Base-by-base conservation (phyloP, 2,329 filamentous ascomycete genomes). In the Cytospora piceae region DNA sequence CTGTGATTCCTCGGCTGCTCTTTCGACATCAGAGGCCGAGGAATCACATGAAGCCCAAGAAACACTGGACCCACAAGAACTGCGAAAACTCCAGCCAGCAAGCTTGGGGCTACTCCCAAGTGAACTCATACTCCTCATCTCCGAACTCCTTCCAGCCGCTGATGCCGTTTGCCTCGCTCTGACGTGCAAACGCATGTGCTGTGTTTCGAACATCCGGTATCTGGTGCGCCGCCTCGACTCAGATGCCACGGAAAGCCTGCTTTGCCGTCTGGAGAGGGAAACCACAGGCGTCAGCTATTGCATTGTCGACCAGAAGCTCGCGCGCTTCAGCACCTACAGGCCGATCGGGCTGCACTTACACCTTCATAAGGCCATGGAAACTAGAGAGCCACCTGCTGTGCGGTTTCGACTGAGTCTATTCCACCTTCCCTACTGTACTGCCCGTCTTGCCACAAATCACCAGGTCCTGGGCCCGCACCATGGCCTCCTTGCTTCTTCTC, bases 101-200 rank as follows among this genome's bases (percentile, higher is more conserved):
- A 34, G 42, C 39, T 51, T 59, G 27, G 32, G 4, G 15, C 31
- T n/a, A 53, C 20, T 59, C 57, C 57, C 57, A 51, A 34, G 20
- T 24, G 57, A 59, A 24, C 57, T 65, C 31, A 39, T 62, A 42
- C 66, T 67, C 53, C 57, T 67, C 58, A 52, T 67, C 53, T 61
- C 58, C 53, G 63, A 65, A 59, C 54, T 62, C 39, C 58, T 67
- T 31, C 58, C 52, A 37, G 12, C 27, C 32, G 66, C 53, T 60
- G 62, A 67, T 53, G 39, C 58, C n/a, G 39, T 60, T 65, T 67
- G 62, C 51, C 63, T 67, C 52, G 66, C 62, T 58, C 63, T 67
- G 58, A 67, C 66, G 32, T 67, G 62, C 58, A 65, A 63, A n/a
- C 58, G 52, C 27, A 62, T 67, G 58, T 58, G 58, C 58, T 49